Evolutionary conservation across 2,329 filamentous ascomycete genomes (phyloP).

Genomic region (Fusarium marasasianum): DNA sequence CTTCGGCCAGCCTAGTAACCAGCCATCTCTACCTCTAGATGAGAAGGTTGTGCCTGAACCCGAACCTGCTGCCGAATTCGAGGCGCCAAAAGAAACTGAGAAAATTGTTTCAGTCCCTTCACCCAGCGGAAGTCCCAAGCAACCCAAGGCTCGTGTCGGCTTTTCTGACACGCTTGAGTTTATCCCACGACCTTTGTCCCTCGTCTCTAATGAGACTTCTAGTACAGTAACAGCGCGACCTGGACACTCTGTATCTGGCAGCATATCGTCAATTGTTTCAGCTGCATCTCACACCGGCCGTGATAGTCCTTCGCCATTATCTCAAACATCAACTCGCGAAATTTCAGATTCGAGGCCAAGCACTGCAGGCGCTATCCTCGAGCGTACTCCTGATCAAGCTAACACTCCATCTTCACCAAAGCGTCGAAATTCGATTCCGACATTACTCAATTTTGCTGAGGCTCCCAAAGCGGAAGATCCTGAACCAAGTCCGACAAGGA

Average conservation of each 20-base stretch:
- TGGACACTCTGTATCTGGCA: slow-evolving; percentile 79
- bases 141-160: slow-evolving; percentile 73
- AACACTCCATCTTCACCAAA: slow-evolving; percentile 50
- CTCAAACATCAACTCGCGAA: slow-evolving; percentile 53
- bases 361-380: slow-evolving; percentile 76
- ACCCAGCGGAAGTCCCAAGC: slow-evolving; percentile 31
- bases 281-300: slow-evolving; percentile 57
- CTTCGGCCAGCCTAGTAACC: slow-evolving; percentile 45
- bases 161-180: slow-evolving; percentile 88
- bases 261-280: slow-evolving; percentile 81
- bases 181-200: slow-evolving; percentile 82
- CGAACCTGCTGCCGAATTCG: background rate
- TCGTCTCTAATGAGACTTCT: slow-evolving; percentile 85
- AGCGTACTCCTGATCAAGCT: slow-evolving; percentile 51
- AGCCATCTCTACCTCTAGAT: slow-evolving; percentile 29
- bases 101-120: background rate
- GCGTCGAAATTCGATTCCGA: slow-evolving; percentile 68
- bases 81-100: slow-evolving; percentile 2
- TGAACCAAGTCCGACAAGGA: slow-evolving; percentile 62
- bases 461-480: slow-evolving; percentile 47
- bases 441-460: slow-evolving; percentile 57
- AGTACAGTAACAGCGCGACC: slow-evolving; percentile 76
- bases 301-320: slow-evolving; percentile 51
- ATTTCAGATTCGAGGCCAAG: slow-evolving; percentile 67
- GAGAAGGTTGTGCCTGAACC: slow-evolving; percentile 5